A percentile compares a stretch with the other conserved stretches of the same genome.
Evolutionary conservation across 345 rosid species (phyloP).

Genomic region (sweet orange (Citrus sinensis)): DNA sequence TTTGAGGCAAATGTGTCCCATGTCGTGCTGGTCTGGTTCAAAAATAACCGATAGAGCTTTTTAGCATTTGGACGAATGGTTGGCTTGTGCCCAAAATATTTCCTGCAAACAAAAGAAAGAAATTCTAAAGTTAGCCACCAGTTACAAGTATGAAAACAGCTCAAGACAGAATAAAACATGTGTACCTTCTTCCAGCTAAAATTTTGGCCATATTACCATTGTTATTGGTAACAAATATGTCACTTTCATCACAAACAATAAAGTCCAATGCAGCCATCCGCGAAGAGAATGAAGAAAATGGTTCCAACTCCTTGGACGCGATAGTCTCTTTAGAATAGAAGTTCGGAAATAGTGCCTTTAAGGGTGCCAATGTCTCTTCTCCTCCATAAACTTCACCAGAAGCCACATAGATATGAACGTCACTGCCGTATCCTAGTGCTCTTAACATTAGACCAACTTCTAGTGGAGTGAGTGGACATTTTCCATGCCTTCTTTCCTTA

Average conservation of each 20-base stretch:
- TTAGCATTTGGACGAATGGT: constrained; percentile 95
- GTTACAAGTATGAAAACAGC: background rate
- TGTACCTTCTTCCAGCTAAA: constrained; percentile 88
- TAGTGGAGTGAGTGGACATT: constrained; percentile 94
- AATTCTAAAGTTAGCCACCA: constrained; percentile 11
- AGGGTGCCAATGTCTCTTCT: constrained; percentile 74
- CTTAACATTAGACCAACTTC: constrained; percentile 97
- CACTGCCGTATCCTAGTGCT: constrained; percentile 90
- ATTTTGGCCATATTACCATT: constrained; percentile 98
- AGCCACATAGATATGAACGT: constrained; percentile 92
- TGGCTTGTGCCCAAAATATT: constrained; percentile 89
- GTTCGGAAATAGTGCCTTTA: constrained; percentile 86
- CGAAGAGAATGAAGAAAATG: constrained; percentile 80
- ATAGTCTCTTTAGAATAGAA: constrained; percentile 81
- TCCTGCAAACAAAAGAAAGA: constrained; percentile 42
- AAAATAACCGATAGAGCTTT: constrained; percentile 71
- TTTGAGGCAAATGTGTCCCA: constrained; percentile 89
- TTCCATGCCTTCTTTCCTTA: constrained; percentile 93
- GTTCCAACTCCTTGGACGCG: constrained; percentile 71
- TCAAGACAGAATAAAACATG: constrained; percentile 3
- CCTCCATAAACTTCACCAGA: constrained; percentile 96
- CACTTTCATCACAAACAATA: constrained; percentile 91
- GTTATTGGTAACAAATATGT: constrained; percentile 93
- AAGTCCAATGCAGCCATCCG: constrained; percentile 99
- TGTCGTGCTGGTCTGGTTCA: constrained; percentile 56